Base-by-base conservation (phyloP, 2,329 filamentous ascomycete genomes). In the Beauveria rudraprayagi region DNA sequence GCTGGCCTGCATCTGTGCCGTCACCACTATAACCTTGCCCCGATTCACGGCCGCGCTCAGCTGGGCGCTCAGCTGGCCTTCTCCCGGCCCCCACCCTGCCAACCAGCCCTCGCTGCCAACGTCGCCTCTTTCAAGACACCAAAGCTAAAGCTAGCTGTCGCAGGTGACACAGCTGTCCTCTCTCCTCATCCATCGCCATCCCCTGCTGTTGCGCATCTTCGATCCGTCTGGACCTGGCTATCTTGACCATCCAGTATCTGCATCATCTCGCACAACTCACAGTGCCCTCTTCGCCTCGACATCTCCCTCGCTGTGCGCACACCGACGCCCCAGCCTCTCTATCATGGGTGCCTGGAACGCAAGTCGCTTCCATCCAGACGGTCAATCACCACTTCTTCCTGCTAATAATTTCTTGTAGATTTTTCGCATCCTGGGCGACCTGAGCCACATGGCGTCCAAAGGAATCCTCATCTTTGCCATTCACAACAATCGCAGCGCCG, bases 401-500 rank as follows among this genome's bases (percentile, higher is more conserved):
- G 55, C 46, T 58, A 54, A 53, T 47, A 2, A 5, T 26, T 17
- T 46, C 46, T 54, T 61, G 8, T 53, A 85, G 83, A 65, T 83
- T 68, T 85, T 96, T 76, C 90, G 91, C 69, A 83, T 95, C 69
- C 73, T 91, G 68, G 93, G 85, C 71, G 93, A 97, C 73, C 75
- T 93, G 68, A 91, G 89, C 69, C 93, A 97, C 72, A 84, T 91
- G 51, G 80, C 86, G 54, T 94, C 92, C 61, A 97, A 96, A 82
- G 85, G 87, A 73, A 94, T 97, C 71, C 82, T 97, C 68, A 91
- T 97, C 76, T 90, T 87, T 78, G 87, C 92, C 60, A 96, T 97
- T 69, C 91, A 96, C 76, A 84, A 84, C 66, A 96, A 97, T 71
- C 84, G 84, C 70, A 94, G 89, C 72, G 89, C 92, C 53, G 92